These are phyloP conservation scores for Aspergillus sp. DNA, from an alignment of 2,329 filamentous ascomycete genomes.

Conservation along the genomic window DNA sequence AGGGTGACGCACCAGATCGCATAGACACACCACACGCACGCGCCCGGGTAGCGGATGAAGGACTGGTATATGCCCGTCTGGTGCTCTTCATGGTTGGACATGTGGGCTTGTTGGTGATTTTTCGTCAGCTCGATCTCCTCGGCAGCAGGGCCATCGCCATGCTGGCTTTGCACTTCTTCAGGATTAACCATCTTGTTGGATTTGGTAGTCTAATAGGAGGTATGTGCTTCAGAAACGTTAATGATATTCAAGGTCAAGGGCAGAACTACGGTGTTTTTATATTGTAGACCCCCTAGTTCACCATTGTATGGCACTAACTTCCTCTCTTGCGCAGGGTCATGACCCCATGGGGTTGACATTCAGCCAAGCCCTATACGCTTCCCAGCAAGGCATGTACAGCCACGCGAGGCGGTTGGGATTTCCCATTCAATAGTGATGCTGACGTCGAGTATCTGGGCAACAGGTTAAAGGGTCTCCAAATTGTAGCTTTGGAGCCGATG, in stretches of 20 bases:
- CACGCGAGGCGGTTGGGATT: background rate
- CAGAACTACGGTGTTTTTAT: background rate
- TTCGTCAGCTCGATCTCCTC: slow-evolving; percentile 9
- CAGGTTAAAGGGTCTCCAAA: background rate
- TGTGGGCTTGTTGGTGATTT: slow-evolving; percentile 8
- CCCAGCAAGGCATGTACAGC: background rate
- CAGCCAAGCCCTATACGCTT: background rate
- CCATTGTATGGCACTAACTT: background rate
- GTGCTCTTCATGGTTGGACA: slow-evolving; percentile 12
- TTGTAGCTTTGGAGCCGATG: background rate
- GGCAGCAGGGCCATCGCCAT: background rate
- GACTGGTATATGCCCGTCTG: slow-evolving; percentile 2
- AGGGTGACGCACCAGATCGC: slow-evolving; percentile 13
- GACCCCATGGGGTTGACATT: background rate
- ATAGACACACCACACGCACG: slow-evolving; percentile 9
- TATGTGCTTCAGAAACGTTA: background rate
- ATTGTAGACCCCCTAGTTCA: background rate
- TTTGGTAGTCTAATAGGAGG: background rate
- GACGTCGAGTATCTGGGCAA: background rate
- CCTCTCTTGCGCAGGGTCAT: background rate
- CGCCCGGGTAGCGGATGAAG: slow-evolving; percentile 4
- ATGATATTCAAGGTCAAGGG: background rate
- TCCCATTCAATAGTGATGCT: background rate
- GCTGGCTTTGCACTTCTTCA: background rate
- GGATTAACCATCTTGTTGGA: background rate